Evolutionary conservation across 2,329 filamentous ascomycete species (phyloP).

Genomic region (Paecilomyces sp.): DNA sequence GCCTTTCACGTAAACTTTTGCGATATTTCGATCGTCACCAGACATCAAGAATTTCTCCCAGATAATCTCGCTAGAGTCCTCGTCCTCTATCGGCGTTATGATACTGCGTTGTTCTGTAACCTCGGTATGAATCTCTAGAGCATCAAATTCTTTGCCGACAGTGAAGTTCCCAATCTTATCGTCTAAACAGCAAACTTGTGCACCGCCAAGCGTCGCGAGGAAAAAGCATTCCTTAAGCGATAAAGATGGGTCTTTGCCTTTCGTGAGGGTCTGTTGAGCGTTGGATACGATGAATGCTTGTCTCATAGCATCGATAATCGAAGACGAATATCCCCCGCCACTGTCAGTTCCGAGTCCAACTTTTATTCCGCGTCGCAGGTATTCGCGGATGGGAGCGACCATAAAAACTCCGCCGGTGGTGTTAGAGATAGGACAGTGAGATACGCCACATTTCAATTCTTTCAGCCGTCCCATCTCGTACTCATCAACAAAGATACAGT

Average conservation of each 20-base stretch:
- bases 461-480: slow-evolving; percentile 47
- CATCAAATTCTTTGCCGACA: slow-evolving; percentile 58
- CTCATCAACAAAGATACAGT: slow-evolving; percentile 57
- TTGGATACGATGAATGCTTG: slow-evolving; percentile 49
- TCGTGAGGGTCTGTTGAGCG: slow-evolving; percentile 24
- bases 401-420: slow-evolving; percentile 54
- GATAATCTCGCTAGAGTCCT: slow-evolving; percentile 39
- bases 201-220: slow-evolving; percentile 56
- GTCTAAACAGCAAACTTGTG: slow-evolving; percentile 50
- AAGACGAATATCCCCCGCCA: slow-evolving; percentile 56
- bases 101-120: slow-evolving; percentile 26
- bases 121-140: slow-evolving; percentile 42
- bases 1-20: slow-evolving; percentile 48
- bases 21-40: slow-evolving; percentile 57
- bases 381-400: slow-evolving; percentile 53
- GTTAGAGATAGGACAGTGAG: slow-evolving; percentile 59
- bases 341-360: slow-evolving; percentile 61
- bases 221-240: slow-evolving; percentile 50
- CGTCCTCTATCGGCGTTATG: slow-evolving; percentile 48
- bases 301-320: slow-evolving; percentile 38
- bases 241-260: slow-evolving; percentile 38
- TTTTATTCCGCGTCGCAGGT: slow-evolving; percentile 52
- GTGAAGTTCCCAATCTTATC: slow-evolving; percentile 51
- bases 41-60: slow-evolving; percentile 62
- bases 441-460: slow-evolving; percentile 49